Base-by-base conservation (phyloP, 495 filamentous ascomycete genomes). In the Letharia lupina region DNA sequence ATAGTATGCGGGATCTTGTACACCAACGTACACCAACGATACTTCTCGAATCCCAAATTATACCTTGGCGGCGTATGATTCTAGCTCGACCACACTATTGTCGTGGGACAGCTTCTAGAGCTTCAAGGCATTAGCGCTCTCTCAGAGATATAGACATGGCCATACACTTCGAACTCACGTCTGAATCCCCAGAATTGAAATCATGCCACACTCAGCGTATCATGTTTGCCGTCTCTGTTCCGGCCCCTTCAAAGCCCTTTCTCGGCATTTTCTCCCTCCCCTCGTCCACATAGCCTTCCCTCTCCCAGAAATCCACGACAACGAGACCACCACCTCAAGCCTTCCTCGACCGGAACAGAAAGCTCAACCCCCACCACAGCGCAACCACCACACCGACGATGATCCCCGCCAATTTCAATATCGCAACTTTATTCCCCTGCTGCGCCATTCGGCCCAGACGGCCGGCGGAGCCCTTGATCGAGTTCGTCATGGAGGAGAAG, bases 371-470 rank as follows among this genome's bases (percentile, higher is more conserved):
- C 69, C 91, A 89, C 72, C 88, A 98, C 58, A 96, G 67, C 62
- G 90, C 75, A 44, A 97, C 67, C 20, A 94, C 86, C 13, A 77
- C 77, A n/a, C 79, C 91, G 54, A 92, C 80, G 15, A 93, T 83
- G 59, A 97, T 96, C 42, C 84, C 93, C 5, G 91, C 87, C 61
- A 98, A 81, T 75, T 96, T 96, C 58, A 98, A 74, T 39, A 97
- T 86, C 35, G 93, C 92, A 41, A 93, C 87, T 69, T 91, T 95
- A 74, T 96, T 93, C 63, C 94, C 94, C 64, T 85, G 84, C 65
- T 87, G 86, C 40, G 94, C 94, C 91, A 96, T 96, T 61, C 91
- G 84, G n/a, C 88, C 89, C 41, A 98, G 76, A n/a, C 94, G 85
- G 47, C 83, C 81, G 40, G 92, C 93, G 69, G 90, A 94, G 58